These are phyloP conservation scores for Fonsecaea erecta DNA, from an alignment of 2,329 filamentous ascomycete species.

Conservation along the genomic window DNA sequence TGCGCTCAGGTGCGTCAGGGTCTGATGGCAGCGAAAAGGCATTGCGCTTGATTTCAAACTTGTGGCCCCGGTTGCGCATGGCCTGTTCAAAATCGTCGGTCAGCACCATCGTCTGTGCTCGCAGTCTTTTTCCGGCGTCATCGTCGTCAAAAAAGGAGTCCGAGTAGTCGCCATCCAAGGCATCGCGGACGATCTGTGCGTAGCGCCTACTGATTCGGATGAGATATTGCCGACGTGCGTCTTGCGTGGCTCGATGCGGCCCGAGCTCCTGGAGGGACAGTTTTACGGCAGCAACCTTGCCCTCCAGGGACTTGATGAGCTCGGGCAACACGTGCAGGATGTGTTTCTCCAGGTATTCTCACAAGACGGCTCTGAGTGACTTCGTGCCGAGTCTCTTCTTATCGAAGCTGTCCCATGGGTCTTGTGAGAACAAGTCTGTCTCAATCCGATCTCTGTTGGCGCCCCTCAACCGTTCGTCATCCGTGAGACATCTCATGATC, in stretches of 20 bases:
- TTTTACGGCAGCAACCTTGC: constrained; percentile 25
- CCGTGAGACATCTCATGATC: constrained; percentile 44
- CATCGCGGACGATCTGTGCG: constrained; percentile 27
- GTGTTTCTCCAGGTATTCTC: constrained; percentile 41
- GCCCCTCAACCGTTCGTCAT: constrained; percentile 32
- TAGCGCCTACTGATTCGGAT: constrained; percentile 35
- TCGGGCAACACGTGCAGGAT: constrained; percentile 36
- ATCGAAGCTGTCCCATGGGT: constrained; percentile 32
- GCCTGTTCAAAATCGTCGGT: constrained; percentile 35
- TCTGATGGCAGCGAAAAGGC: background rate
- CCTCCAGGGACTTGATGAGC: constrained; percentile 30
- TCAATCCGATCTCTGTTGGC: constrained; percentile 21
- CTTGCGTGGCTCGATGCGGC: constrained; percentile 32
- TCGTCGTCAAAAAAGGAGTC: constrained; percentile 35
- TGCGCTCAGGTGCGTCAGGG: background rate
- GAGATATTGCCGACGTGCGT: constrained; percentile 34
- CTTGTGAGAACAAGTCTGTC: constrained; percentile 31
- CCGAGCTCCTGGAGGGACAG: constrained; percentile 38
- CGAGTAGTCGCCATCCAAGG: constrained; percentile 36
- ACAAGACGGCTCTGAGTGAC: constrained; percentile 40
- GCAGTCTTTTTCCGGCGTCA: constrained; percentile 30
- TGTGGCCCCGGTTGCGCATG: constrained; percentile 37
- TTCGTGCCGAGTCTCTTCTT: constrained; percentile 40
- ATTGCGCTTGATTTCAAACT: constrained; percentile 28
- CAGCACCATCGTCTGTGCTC: constrained; percentile 36